Percentiles rank a stretch among this genome's conserved stretches.
Evolutionary conservation across 2,329 filamentous ascomycete species (phyloP).

Genomic region (Basipetospora chlamydospora): DNA sequence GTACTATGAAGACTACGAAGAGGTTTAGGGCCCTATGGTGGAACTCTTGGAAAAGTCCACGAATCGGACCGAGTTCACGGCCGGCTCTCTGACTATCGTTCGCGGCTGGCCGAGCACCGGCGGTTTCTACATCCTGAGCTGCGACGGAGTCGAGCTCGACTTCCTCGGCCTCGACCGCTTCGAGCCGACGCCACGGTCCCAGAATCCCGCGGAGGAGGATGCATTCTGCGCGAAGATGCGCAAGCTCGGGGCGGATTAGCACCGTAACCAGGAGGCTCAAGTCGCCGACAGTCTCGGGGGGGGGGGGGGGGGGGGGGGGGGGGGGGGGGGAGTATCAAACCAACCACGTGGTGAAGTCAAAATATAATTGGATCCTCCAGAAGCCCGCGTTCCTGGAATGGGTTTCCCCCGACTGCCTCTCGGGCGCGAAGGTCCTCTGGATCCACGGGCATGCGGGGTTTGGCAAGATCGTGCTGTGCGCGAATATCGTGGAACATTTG

Average conservation of each 20-base stretch:
- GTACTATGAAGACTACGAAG: constrained; percentile 1
- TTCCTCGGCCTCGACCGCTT: constrained; percentile 8
- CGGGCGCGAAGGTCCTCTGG: constrained; percentile 14
- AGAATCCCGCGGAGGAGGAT: constrained; percentile 7
- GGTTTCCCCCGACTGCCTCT: constrained; percentile 7
- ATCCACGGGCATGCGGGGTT: constrained; percentile 17
- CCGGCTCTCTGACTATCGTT: constrained; percentile 1
- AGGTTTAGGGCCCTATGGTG: constrained; percentile 1
- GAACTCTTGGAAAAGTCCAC: constrained; percentile 2
- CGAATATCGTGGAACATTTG: constrained; percentile 15
- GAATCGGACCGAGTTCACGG: constrained; percentile 3
- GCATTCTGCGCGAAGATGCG: constrained; percentile 7
- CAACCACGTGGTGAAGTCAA: background rate
- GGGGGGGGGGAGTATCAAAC: background rate
- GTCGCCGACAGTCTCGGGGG: background rate
- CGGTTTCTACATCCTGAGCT: constrained; percentile 4
- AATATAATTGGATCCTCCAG: too few relatives aligned
- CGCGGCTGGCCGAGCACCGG: constrained; percentile 4
- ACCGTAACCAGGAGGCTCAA: constrained; percentile 1
- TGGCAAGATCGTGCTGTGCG: constrained; percentile 19
- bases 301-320: too few relatives aligned
- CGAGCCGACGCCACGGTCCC: constrained; percentile 6
- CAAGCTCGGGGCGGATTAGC: constrained; percentile 6
- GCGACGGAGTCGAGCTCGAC: constrained; percentile 9
- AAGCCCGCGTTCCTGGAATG: constrained; percentile 9